Evolutionary conservation across 2,329 filamentous ascomycete species (phyloP), one percentile per base, ranked within the genome.

Genomic region (Aspergillus hortae): DNA sequence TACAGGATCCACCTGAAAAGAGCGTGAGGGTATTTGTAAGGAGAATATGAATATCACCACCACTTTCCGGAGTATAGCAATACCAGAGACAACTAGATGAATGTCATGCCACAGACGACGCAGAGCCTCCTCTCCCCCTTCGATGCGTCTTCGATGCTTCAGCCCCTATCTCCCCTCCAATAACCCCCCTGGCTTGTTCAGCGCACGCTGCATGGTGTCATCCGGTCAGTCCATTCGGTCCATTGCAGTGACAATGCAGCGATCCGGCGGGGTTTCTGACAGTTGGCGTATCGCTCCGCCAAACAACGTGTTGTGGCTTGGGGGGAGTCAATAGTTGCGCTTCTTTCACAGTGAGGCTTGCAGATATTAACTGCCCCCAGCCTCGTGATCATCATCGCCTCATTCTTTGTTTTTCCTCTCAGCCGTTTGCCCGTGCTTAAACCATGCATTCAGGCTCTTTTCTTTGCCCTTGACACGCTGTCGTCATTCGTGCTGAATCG

Each of bases 141-240:
- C 62, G 61, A 65, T 65, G 63, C 65, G 56, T 63, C 61, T 67
- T 66, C 65, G 57, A 61, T 65, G 56, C 62, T 60, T 56, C 45
- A 32, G 17, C 15, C 45, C 9, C 38, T 33, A 21, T 30, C 12
- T 50, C 50, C 44, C 43, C 52, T 49, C 44, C 25, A 44, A 32
- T 43, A 15, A 17, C 2, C 12, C 12, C 4, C 14, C 35, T 11
- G n/a, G 14, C 14, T 23, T 19, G 19, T 44, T 33, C 30, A 45
- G 36, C 48, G 48, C 50, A 46, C 44, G 48, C 45, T 50, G 40
- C 32, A 43, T 33, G 51, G 48, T 41, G 51, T 54, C 51, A 59
- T 54, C 46, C 55, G 50, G 48, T 19, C 19, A 4, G 19, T 19
- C 19, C 19, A 19, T 19, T 19, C 19, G 19, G 19, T 19, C 19